Conservation (phyloP, 1,139 yeast genomes). For the Kodamaea anthophila region DNA sequence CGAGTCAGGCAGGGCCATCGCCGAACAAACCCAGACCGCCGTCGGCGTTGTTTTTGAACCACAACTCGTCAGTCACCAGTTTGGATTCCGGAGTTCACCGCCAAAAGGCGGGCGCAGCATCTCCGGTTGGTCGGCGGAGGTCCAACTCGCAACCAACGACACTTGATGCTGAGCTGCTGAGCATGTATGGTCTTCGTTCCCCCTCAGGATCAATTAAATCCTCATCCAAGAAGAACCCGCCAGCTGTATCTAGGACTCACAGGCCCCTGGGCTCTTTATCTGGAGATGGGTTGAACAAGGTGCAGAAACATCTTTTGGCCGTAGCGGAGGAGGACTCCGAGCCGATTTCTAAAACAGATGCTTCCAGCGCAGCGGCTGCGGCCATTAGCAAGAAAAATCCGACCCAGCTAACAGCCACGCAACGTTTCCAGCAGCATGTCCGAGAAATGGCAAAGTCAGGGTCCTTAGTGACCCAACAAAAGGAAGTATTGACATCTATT, state of each 20-base stretch:
- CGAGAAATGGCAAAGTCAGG: slow-evolving; percentile 38
- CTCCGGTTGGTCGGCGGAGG: slow-evolving; percentile 26
- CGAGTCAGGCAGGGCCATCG: slow-evolving; percentile 5
- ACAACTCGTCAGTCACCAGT: slow-evolving; percentile 18
- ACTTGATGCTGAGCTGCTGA: slow-evolving; percentile 7
- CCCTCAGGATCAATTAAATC: slow-evolving; percentile 13
- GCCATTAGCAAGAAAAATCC: slow-evolving; percentile 5
- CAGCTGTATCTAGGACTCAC: not conserved
- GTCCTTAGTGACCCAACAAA: slow-evolving; percentile 33
- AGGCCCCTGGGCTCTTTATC: slow-evolving; percentile 2
- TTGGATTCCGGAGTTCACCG: slow-evolving; percentile 8
- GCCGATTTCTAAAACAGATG: slow-evolving; percentile 2
- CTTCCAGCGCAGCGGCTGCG: slow-evolving; percentile 8
- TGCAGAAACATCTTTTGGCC: slow-evolving; percentile 14
- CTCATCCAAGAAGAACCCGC: slow-evolving; percentile 7
- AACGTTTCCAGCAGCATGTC: slow-evolving; percentile 36
- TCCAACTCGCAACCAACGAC: slow-evolving; percentile 36
- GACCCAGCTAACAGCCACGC: slow-evolving; percentile 28
- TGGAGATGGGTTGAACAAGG: slow-evolving; percentile 7
- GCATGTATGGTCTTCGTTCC: slow-evolving; percentile 5
- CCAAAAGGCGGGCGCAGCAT: slow-evolving; percentile 7
- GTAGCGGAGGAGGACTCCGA: slow-evolving; percentile 21
- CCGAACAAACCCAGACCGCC: slow-evolving; percentile 18
- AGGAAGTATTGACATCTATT: slow-evolving; percentile 30
- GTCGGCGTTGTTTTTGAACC: slow-evolving; percentile 23